A percentile compares a stretch with the other conserved stretches of the same genome.
phyloP scores from a whole-genome alignment of 805 yeast genomes.

The Saturnispora ahearnii region DNA sequence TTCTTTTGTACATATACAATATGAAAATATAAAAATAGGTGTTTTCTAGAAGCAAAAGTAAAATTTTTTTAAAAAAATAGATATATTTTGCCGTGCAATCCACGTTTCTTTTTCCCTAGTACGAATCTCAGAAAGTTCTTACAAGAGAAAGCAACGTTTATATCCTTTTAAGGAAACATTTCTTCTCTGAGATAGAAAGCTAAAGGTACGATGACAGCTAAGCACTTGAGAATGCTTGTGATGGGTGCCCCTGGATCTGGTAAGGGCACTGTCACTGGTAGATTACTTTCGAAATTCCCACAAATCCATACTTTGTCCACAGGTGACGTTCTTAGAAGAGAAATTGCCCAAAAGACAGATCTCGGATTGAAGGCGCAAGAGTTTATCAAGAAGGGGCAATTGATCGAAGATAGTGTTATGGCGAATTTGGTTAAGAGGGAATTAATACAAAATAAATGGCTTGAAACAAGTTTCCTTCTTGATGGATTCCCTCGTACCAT shows the following conservation, averaged over 20 bases:
- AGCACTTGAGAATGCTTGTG: conserved; percentile 57
- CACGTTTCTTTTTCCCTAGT: background rate
- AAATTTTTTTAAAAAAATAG: background rate
- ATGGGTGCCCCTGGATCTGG: conserved; percentile 97
- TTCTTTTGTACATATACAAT: background rate
- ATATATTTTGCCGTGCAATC: background rate
- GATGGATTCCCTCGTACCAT: conserved; percentile 90
- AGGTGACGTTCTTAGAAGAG: conserved; percentile 72
- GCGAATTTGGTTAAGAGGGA: conserved; percentile 47
- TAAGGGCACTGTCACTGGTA: conserved; percentile 79
- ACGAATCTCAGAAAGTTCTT: background rate
- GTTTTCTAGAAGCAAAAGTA: background rate
- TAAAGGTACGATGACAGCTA: conserved; percentile 10
- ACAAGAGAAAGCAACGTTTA: background rate
- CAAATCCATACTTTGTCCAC: conserved; percentile 57
- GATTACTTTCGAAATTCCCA: conserved; percentile 47
- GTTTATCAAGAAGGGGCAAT: conserved; percentile 51
- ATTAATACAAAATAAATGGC: conserved; percentile 35
- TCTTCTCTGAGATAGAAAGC: background rate
- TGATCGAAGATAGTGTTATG: conserved; percentile 70
- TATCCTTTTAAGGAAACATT: background rate
- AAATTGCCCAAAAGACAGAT: conserved; percentile 45
- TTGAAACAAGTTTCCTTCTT: conserved; percentile 52
- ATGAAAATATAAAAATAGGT: background rate
- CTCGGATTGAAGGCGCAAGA: conserved; percentile 49